phyloP scores from a whole-genome alignment of 2,329 filamentous ascomycete genomes.

The Aspergillus puulaauensis region DNA sequence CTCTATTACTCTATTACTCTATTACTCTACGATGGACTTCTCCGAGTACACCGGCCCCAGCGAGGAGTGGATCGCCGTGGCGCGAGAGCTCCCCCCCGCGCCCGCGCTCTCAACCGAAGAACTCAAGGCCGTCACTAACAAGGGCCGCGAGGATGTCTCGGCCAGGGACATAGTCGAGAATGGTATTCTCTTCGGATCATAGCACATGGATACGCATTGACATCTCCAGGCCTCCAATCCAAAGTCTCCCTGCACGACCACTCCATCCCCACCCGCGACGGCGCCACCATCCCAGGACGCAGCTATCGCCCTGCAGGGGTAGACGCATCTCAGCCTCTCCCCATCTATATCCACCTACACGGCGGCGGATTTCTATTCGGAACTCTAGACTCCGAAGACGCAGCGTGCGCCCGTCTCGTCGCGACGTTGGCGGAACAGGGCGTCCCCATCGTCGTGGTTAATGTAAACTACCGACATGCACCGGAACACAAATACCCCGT shows the following conservation, averaged over 20 bases:
- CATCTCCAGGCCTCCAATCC: slow-evolving; percentile 16
- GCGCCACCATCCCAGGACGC: slow-evolving; percentile 45
- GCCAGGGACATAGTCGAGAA: slow-evolving; percentile 29
- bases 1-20: no score
- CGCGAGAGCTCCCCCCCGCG: slow-evolving; percentile 31
- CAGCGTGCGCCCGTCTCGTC: slow-evolving; percentile 51
- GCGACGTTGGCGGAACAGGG: slow-evolving; percentile 23
- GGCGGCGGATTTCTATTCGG: slow-evolving; percentile 61
- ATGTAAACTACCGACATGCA: slow-evolving; percentile 61
- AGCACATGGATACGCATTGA: neutral
- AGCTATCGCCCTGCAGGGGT: slow-evolving; percentile 45
- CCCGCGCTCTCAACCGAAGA: slow-evolving; percentile 22
- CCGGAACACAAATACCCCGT: slow-evolving; percentile 55
- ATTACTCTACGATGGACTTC: slow-evolving; percentile 34
- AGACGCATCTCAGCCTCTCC: slow-evolving; percentile 35
- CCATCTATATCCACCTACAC: slow-evolving; percentile 54
- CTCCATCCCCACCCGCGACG: slow-evolving; percentile 47
- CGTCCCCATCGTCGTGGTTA: slow-evolving; percentile 47
- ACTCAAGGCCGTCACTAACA: slow-evolving; percentile 29
- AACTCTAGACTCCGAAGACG: slow-evolving; percentile 54
- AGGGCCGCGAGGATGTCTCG: slow-evolving; percentile 32
- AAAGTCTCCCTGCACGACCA: slow-evolving; percentile 39
- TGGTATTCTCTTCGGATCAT: neutral
- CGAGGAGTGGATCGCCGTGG: slow-evolving; percentile 47
- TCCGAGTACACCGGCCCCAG: slow-evolving; percentile 43